Evolutionary conservation across 495 filamentous ascomycete genomes (phyloP), one percentile per base, ranked within the genome.

Genomic region (Amorphotheca resinae): DNA sequence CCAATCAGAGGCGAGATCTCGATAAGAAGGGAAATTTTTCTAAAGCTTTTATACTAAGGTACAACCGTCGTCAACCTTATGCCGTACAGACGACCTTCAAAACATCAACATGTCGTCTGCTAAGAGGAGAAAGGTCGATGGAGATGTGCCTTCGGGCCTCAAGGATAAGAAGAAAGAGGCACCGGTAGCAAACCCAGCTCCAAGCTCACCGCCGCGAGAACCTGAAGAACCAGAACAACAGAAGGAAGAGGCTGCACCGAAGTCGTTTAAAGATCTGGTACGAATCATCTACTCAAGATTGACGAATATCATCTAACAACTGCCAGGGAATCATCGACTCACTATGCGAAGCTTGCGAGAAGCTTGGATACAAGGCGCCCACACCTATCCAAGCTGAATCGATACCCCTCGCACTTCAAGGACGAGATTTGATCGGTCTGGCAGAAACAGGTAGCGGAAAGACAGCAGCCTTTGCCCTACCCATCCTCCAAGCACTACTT

Each of bases 391-490:
- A 93, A 59, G 64, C 59, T 12, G 64, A 86, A 57, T 65, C 82
- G 1, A 88, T 93, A 48, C 91, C 91, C 0, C 59, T 85, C 12
- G 88, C 89, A 30, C 68, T 96, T 8, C 63, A 80, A 48, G 80
- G 80, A 18, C 72, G 85, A 49, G 91, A 95, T 62, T 64, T 96
- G 21, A 94, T 98, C 49, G 91, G 87, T 25, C 70, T 95, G 17
- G 88, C 91, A 22, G 88, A 98, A 59, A 98, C 91, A 0, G 91
- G 91, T 50, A 82, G 75, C 57, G 91, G 91, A 59, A 98, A 98
- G 63, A 95, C 81, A 0, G 89, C 84, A 1, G 85, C 91, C 0
- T 98, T 95, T 58, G 82, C 81, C 0, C 61, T 98, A 0, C 91
- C 91, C 0, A 89, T 95, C 32, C 68, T 95, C 2, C 86, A 93